Evolutionary conservation across 352 stramenopile species (phyloP).

Genomic region (Peronospora tabacina): DNA sequence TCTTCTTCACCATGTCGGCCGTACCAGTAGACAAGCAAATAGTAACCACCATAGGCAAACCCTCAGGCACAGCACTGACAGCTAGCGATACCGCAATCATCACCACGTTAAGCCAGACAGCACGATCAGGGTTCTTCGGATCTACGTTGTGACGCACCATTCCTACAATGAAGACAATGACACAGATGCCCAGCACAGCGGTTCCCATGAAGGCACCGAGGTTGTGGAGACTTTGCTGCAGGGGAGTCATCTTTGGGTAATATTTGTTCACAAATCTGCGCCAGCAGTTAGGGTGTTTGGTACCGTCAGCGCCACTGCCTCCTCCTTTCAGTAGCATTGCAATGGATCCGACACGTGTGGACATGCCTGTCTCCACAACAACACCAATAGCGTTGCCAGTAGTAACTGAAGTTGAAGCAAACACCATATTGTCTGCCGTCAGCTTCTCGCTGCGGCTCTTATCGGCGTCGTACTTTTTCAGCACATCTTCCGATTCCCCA

Average conservation of each 20-base stretch:
- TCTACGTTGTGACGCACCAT: conserved; percentile 57
- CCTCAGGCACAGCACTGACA: conserved; percentile 67
- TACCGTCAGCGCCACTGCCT: conserved; percentile 16
- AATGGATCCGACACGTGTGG: conserved; percentile 56
- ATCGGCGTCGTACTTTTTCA: conserved; percentile 55
- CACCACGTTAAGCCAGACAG: conserved; percentile 90
- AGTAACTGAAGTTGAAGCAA: conserved; percentile 80
- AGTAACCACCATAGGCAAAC: conserved; percentile 69
- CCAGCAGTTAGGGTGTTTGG: conserved; percentile 43
- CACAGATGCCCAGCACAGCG: conserved; percentile 80
- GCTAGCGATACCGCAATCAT: conserved; percentile 89
- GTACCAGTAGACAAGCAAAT: conserved; percentile 67
- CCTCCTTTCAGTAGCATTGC: conserved; percentile 42
- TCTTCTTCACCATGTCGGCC: conserved; percentile 71
- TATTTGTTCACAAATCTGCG: conserved; percentile 55
- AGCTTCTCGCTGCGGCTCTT: conserved; percentile 45
- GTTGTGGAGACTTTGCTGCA: conserved; percentile 90
- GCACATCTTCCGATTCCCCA: conserved; percentile 83
- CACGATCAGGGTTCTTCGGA: conserved; percentile 67
- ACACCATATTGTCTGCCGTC: conserved; percentile 87
- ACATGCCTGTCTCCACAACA: conserved; percentile 60
- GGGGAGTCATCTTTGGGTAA: conserved; percentile 75
- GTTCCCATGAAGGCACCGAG: conserved; percentile 89
- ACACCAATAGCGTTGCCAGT: conserved; percentile 52
- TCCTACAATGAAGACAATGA: conserved; percentile 90